phyloP scores from a whole-genome alignment of 2,329 filamentous ascomycete species.

The Phialophora chinensis region DNA sequence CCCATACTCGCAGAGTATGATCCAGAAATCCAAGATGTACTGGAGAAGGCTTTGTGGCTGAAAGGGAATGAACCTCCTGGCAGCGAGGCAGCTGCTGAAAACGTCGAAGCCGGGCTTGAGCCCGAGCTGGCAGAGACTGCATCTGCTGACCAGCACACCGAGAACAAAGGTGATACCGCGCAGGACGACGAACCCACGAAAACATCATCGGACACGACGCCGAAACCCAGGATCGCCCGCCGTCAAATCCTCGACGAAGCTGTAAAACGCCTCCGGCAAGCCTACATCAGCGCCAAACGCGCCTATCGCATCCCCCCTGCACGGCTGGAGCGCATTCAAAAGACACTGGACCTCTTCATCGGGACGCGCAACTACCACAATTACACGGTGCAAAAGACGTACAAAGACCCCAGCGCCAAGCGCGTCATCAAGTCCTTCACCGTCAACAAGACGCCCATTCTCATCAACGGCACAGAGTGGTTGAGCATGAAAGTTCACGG shows the following conservation, averaged over 20 bases:
- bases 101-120: slow-evolving; percentile 27
- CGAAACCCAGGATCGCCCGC: slow-evolving; percentile 18
- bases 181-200: slow-evolving; percentile 25
- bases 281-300: slow-evolving; percentile 82
- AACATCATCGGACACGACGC: slow-evolving; percentile 7
- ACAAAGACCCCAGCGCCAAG: slow-evolving; percentile 81
- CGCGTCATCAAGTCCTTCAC: slow-evolving; percentile 92
- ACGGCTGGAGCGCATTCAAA: slow-evolving; percentile 77
- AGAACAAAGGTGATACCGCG: slow-evolving; percentile 1
- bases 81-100: not conserved
- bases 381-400: slow-evolving; percentile 90
- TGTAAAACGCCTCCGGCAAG: slow-evolving; percentile 76
- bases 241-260: slow-evolving; percentile 64
- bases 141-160: not conserved
- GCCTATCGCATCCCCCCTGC: slow-evolving; percentile 77
- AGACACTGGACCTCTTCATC: slow-evolving; percentile 73
- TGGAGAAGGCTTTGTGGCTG: slow-evolving; percentile 50
- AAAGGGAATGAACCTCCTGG: slow-evolving; percentile 43
- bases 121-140: slow-evolving; percentile 13
- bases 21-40: slow-evolving; percentile 46
- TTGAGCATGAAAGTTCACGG: slow-evolving; percentile 94
- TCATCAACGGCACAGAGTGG: slow-evolving; percentile 94
- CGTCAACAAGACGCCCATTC: slow-evolving; percentile 74
- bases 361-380: slow-evolving; percentile 96
- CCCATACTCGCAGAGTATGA: slow-evolving; percentile 61